Evolutionary conservation across 768 basidiomycete genomes (phyloP), one percentile per base, ranked within the genome.

Genomic region (Pleurotus ostreatus): DNA sequence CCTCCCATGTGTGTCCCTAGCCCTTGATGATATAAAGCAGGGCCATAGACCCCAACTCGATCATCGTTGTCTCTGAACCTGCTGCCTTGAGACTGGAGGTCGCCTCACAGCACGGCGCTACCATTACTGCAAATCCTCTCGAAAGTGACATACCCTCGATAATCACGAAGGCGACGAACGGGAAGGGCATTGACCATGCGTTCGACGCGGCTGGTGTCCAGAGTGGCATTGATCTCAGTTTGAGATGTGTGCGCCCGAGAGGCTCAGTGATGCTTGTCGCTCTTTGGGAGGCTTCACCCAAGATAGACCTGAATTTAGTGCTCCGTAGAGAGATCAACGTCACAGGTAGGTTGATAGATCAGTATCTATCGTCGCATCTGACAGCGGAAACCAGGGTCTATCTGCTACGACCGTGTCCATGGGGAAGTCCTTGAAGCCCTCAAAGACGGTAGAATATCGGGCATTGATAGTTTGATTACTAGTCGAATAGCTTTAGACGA

Each of bases 161-260:
- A 2, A 64, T 68, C 3, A 45, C 66, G 23, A 57, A 65, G 23
- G 64, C 66, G 2, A 78, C 68, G 13, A 60, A 55, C 22, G 65
- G 66, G 8, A 43, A 61, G 2, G 78, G 79, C 25, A 74, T 75
- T 7, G 75, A 78, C 56, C 65, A 79, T 47, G 76, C 70, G 4
- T 78, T 78, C 59, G 80, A 81, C 43, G 76, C 77, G 13, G 76
- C 78, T 4, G 78, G 79, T 1, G 59, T 70, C 1, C 74, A 77
- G 58, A 63, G 63, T n/a, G 68, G 71, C 40, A 54, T 79, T 15
- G 69, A 74, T 30, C 60, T 68, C 3, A 74, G 71, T 5, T 60
- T 80, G 12, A 34, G 52, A 9, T 70, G 72, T 23, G 64, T 78
- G 6, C 68, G 73, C 16, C 65, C 74, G 0, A 60, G 73, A 30